phyloP scores from a whole-genome alignment of 176 grass and related monocot species.

The bread wheat (Triticum aestivum) region DNA sequence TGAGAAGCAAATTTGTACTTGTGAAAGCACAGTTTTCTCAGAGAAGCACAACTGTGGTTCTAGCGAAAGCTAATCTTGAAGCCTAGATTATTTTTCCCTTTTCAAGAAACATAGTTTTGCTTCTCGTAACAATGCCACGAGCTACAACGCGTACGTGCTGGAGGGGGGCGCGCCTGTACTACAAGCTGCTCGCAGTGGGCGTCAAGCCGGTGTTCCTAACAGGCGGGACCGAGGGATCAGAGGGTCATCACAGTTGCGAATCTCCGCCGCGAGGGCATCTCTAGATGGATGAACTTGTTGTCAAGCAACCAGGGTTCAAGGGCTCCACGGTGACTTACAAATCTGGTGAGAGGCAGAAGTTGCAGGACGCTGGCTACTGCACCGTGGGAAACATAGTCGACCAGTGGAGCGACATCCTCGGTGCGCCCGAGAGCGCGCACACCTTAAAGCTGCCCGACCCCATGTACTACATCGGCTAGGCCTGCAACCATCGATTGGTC shows the following conservation, averaged over 20 bases:
- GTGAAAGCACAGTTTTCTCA: no score
- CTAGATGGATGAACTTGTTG: slow-evolving; percentile 29
- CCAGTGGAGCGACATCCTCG: slow-evolving; percentile 62
- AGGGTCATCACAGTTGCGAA: background rate
- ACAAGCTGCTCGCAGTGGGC: background rate
- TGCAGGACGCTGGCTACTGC: slow-evolving; percentile 21
- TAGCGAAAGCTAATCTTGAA: no score
- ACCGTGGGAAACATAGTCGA: slow-evolving; percentile 53
- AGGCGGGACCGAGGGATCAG: background rate
- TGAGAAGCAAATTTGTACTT: no score
- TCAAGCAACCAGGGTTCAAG: background rate
- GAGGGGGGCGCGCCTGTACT: background rate
- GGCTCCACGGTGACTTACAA: no score
- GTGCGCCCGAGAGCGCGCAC: background rate
- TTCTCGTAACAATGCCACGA: no score
- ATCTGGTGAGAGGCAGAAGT: slow-evolving; percentile 35
- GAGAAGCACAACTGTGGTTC: no score
- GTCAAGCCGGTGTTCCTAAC: slow-evolving; percentile 57
- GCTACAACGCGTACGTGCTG: no score
- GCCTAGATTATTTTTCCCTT: no score
- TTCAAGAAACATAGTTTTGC: no score
- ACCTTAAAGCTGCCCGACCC: slow-evolving; percentile 62
- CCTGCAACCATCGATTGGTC: background rate
- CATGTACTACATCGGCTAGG: slow-evolving; percentile 48
- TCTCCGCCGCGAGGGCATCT: slow-evolving; percentile 23